Evolutionary conservation across 2,329 filamentous ascomycete genomes (phyloP).

Genomic region (Hirsutella thompsonii): DNA sequence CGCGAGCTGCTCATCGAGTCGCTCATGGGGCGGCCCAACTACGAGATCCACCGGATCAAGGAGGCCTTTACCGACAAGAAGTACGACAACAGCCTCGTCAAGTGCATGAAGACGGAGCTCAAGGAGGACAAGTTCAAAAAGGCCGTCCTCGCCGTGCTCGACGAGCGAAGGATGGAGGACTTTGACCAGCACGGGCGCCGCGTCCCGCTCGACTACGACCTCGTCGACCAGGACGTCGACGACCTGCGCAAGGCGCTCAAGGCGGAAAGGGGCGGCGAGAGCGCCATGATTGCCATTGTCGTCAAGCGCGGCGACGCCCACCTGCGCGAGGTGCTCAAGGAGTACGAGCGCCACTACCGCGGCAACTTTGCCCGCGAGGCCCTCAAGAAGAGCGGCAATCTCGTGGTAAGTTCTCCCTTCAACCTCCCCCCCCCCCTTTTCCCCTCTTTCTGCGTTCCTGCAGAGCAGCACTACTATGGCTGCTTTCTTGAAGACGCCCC

Average conservation of each 20-base stretch:
- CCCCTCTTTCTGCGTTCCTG: no score
- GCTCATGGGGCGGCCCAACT: slow-evolving; percentile 79
- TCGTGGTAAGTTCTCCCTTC: slow-evolving; percentile 55
- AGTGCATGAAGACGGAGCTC: slow-evolving; percentile 85
- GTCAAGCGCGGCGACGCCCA: slow-evolving; percentile 71
- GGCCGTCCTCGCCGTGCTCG: slow-evolving; percentile 71
- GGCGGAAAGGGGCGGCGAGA: slow-evolving; percentile 72
- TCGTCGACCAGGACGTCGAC: slow-evolving; percentile 60
- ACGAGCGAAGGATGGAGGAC: slow-evolving; percentile 76
- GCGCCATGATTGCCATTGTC: slow-evolving; percentile 74
- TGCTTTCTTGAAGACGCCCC: no score
- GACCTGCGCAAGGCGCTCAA: slow-evolving; percentile 56
- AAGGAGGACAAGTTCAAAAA: slow-evolving; percentile 94
- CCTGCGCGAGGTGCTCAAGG: slow-evolving; percentile 62
- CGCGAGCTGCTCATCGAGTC: slow-evolving; percentile 87
- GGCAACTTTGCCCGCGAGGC: slow-evolving; percentile 82
- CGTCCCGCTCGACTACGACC: slow-evolving; percentile 41
- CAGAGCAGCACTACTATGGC: no score
- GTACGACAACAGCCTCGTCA: slow-evolving; percentile 66
- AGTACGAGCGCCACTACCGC: slow-evolving; percentile 61
- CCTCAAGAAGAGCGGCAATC: slow-evolving; percentile 76
- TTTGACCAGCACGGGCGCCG: slow-evolving; percentile 49
- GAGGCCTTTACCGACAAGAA: slow-evolving; percentile 83
- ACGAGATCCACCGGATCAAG: slow-evolving; percentile 81
- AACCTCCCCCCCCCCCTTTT: no score